Evolutionary conservation across 2,329 filamentous ascomycete genomes (phyloP).

Genomic region (Hirsutella rhossiliensis): DNA sequence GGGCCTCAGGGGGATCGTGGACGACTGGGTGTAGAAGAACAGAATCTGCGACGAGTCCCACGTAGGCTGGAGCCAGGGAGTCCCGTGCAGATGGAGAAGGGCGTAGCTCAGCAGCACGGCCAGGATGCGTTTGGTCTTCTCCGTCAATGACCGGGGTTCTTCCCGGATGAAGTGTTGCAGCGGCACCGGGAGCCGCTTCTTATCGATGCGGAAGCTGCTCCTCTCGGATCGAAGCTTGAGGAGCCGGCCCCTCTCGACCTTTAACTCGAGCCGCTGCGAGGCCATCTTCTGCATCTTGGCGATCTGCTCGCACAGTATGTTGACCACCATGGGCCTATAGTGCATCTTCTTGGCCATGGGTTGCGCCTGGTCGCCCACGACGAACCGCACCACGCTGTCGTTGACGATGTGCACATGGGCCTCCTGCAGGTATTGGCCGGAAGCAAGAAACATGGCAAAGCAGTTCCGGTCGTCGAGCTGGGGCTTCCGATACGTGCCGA

Average conservation of each 20-base stretch:
- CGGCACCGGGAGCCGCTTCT: background rate
- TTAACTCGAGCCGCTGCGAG: conserved; percentile 2
- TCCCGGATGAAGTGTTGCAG: conserved; percentile 1
- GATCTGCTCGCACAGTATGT: background rate
- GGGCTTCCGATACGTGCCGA: background rate
- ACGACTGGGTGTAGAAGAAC: conserved; percentile 4
- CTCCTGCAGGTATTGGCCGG: background rate
- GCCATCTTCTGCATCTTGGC: background rate
- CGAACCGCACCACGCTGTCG: background rate
- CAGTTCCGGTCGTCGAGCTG: background rate
- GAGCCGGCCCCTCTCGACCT: conserved; percentile 2
- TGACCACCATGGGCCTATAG: too few species aligned
- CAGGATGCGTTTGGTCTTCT: conserved; percentile 5
- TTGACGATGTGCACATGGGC: background rate
- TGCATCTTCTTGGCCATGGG: too few species aligned
- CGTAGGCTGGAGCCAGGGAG: conserved; percentile 4
- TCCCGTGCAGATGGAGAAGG: conserved; percentile 4
- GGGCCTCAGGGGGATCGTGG: conserved; percentile 4
- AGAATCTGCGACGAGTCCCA: conserved; percentile 3
- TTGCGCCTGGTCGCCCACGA: background rate
- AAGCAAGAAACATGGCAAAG: background rate
- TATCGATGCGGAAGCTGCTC: conserved; percentile 3
- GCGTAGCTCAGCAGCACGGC: conserved; percentile 4
- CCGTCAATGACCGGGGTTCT: conserved; percentile 1
- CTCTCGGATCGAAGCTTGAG: conserved; percentile 3